phyloP scores from a whole-genome alignment of 371 early-diverging fungal genomes.

The Mortierella sp. region DNA sequence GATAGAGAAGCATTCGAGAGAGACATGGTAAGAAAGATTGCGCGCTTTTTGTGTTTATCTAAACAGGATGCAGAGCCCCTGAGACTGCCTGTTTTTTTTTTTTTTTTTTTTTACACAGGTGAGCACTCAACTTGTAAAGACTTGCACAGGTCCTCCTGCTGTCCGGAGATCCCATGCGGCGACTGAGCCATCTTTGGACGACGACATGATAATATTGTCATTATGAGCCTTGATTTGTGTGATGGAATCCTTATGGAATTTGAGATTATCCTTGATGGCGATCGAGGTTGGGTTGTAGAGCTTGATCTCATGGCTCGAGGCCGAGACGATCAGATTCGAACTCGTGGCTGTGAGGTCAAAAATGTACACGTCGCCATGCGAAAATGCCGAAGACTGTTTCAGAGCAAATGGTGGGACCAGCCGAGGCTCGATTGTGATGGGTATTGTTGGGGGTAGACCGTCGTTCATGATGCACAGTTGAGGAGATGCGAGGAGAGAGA shows the following conservation, averaged over 20 bases:
- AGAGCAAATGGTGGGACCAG: conserved; percentile 55
- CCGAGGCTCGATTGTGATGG: conserved; percentile 54
- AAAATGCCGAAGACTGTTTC: conserved; percentile 52
- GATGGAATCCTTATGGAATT: conserved; percentile 67
- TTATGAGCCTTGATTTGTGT: conserved; percentile 69
- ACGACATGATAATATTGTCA: conserved; percentile 70
- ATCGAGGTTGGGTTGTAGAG: conserved; percentile 70
- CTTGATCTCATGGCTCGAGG: conserved; percentile 73
- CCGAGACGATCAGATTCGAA: conserved; percentile 70
- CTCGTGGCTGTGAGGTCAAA: conserved; percentile 71
- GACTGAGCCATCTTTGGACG: conserved; percentile 69
- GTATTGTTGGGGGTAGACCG: conserved; percentile 50
- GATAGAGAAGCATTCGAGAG: too few species aligned
- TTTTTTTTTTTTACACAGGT: too few species aligned
- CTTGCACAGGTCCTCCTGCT: conserved; percentile 60
- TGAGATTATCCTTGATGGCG: conserved; percentile 52
- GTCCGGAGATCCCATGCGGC: conserved; percentile 80
- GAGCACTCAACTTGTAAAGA: conserved; percentile 63
- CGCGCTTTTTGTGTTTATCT: too few species aligned
- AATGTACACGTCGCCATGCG: conserved; percentile 68
- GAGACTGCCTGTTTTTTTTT: too few species aligned
- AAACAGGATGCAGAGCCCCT: too few species aligned
- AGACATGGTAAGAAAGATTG: too few species aligned
- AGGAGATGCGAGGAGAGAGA: neutral
- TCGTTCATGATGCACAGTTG: conserved; percentile 47